Evolutionary conservation across 2,329 filamentous ascomycete genomes (phyloP), one percentile per base, ranked within the genome.

Genomic region (Colletotrichum cuscutae): DNA sequence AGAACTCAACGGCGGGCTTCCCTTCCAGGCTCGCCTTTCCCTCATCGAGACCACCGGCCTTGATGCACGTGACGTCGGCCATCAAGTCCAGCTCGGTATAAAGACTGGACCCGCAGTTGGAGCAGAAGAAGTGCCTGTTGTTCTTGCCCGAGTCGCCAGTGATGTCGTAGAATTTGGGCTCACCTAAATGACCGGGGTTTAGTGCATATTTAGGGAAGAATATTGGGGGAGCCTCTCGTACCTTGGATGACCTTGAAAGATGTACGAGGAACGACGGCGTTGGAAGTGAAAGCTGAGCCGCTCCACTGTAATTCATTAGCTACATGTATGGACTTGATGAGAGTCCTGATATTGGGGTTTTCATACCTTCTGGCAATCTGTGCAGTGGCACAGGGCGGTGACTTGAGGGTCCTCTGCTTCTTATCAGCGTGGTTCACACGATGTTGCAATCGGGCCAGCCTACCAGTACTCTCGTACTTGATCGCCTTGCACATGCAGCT

Each of bases 81-180:
- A 89, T 87, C 54, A 89, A 63, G 32, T 89, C 88, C 30, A 89
- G 80, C 77, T 86, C 82, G 11, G 86, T 88, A 77, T 86, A 89
- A 28, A 89, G 75, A 65, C 84, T 82, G 1, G 84, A 87, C 22
- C 88, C 88, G 75, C 88, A 90, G 72, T 77, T 85, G 19, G 79
- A 74, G 77, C 88, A 89, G 82, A 90, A 90, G 80, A 84, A 89
- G 76, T 89, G 88, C 75, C 85, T 86, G 80, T 89, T 89, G 73
- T 84, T 81, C 77, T 89, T 89, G 35, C 88, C 88, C 0, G 85
- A 87, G 46, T 78, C 83, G 4, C 87, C 88, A 0, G 77, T 80
- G 19, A 80, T 78, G 73, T 89, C 86, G 77, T 84, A 89, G 35
- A 81, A 76, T 74, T 85, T 87, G 15, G 86, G 85, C 5, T 79